Conservation (phyloP, 2,329 filamentous ascomycete species). For the Phaeosphaeriaceae sp. region DNA sequence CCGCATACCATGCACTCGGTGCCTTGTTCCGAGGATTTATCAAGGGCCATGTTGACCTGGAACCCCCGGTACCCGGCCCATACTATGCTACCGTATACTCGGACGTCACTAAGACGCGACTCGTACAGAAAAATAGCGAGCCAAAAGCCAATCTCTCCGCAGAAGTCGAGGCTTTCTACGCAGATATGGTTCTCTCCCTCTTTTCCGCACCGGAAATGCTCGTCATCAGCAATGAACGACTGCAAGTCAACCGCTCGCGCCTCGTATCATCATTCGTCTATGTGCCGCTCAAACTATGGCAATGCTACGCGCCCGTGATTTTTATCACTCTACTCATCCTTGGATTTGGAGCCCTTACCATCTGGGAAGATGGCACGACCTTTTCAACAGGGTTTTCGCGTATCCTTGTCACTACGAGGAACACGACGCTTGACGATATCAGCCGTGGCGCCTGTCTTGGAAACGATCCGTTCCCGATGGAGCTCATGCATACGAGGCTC, state of each 20-base stretch:
- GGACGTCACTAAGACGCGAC: constrained; percentile 53
- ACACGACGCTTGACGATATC: constrained; percentile 45
- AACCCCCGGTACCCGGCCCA: constrained; percentile 35
- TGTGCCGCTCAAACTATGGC: constrained; percentile 38
- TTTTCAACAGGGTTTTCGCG: constrained; percentile 45
- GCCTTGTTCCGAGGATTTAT: constrained; percentile 41
- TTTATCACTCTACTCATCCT: constrained; percentile 37
- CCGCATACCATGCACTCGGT: constrained; percentile 46
- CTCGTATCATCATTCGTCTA: constrained; percentile 44
- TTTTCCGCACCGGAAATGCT: constrained; percentile 46
- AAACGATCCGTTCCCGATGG: constrained; percentile 49
- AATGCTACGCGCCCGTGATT: constrained; percentile 45
- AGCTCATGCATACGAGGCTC: constrained; percentile 46
- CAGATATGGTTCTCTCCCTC: constrained; percentile 45
- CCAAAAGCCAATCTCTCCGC: constrained; percentile 30
- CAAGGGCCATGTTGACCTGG: constrained; percentile 38
- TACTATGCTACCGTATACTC: constrained; percentile 36
- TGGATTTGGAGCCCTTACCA: constrained; percentile 34
- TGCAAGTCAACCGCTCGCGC: constrained; percentile 29
- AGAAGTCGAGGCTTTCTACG: constrained; percentile 40
- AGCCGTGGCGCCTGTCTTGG: constrained; percentile 52
- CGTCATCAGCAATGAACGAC: constrained; percentile 20
- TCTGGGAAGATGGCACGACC: constrained; percentile 45
- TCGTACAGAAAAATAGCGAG: constrained; percentile 48
- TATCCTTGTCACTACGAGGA: constrained; percentile 46